Conservation (phyloP, 2,329 filamentous ascomycete genomes). For the Aureobasidium zeae region DNA sequence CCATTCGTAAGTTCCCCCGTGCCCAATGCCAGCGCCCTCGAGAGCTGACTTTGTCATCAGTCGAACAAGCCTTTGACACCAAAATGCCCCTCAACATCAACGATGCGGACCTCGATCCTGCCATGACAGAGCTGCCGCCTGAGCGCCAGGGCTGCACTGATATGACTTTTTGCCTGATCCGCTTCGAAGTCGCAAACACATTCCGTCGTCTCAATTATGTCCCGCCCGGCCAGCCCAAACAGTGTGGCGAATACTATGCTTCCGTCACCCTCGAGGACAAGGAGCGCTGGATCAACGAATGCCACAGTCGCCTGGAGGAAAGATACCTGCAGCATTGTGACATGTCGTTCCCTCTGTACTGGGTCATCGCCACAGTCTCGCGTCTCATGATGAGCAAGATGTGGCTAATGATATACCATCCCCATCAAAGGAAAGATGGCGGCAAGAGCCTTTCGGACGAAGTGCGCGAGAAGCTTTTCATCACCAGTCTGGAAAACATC, state of each 20-base stretch:
- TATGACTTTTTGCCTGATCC: conserved; percentile 48
- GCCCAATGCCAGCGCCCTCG: no score
- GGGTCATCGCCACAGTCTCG: conserved; percentile 58
- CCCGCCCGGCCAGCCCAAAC: conserved; percentile 34
- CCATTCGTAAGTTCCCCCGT: conserved; percentile 36
- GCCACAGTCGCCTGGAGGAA: conserved; percentile 39
- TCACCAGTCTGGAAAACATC: conserved; percentile 64
- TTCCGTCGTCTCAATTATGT: conserved; percentile 38
- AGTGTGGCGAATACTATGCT: conserved; percentile 35
- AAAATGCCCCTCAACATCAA: conserved; percentile 49
- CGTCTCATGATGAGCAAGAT: conserved; percentile 69
- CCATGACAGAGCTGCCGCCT: conserved; percentile 40
- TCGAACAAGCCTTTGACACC: conserved; percentile 51
- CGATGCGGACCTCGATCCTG: conserved; percentile 43
- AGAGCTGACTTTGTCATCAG: no score
- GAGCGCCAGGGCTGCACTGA: conserved; percentile 47
- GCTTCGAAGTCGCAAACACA: conserved; percentile 43
- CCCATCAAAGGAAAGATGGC: conserved; percentile 53
- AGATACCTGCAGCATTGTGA: conserved; percentile 45
- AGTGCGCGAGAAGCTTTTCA: conserved; percentile 58
- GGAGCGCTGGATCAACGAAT: conserved; percentile 42
- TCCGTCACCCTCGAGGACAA: conserved; percentile 39
- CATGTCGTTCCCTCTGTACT: conserved; percentile 51
- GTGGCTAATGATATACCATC: conserved; percentile 68
- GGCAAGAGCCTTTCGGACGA: conserved; percentile 50